Percentiles rank a stretch among this genome's conserved stretches.
Evolutionary conservation across 108 stramenopile species (phyloP).

Genomic region (Conticribra weissflogii): DNA sequence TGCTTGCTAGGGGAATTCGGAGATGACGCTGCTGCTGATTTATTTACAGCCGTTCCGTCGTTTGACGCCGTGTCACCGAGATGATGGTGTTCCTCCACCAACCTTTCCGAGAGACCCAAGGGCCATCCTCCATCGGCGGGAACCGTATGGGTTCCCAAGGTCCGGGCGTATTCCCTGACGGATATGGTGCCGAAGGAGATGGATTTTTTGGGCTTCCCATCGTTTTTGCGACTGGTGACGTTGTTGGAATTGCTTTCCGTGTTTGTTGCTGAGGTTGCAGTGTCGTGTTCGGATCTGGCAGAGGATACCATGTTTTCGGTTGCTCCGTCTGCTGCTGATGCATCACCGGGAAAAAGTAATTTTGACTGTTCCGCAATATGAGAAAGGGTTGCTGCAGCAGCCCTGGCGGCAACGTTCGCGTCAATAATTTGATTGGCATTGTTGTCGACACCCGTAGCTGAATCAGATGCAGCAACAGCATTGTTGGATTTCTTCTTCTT

Average conservation of each 20-base stretch:
- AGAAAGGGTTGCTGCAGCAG: no score
- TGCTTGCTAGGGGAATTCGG: conserved; percentile 4
- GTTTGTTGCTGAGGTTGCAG: background rate
- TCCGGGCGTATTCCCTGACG: conserved; percentile 50
- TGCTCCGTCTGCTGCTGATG: no score
- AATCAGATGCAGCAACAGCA: background rate
- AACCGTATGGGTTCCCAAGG: conserved; percentile 64
- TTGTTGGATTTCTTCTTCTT: conserved; percentile 49
- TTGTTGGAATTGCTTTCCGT: conserved; percentile 6
- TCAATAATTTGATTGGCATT: no score
- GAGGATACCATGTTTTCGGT: no score
- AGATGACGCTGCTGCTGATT: background rate
- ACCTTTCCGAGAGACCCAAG: conserved; percentile 56
- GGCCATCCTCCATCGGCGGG: conserved; percentile 87
- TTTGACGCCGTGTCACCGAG: background rate
- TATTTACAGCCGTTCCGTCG: background rate
- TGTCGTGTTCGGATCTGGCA: no score
- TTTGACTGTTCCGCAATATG: no score
- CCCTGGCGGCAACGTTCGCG: no score
- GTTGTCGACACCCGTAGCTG: background rate
- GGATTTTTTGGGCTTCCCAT: conserved; percentile 26
- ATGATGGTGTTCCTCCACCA: conserved; percentile 29
- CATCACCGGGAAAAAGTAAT: no score
- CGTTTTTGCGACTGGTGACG: conserved; percentile 2
- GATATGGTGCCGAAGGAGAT: conserved; percentile 52